Percentiles rank a stretch among this genome's conserved stretches.
These are phyloP conservation scores for Fusarium sp. DNA, from an alignment of 2,329 filamentous ascomycete genomes.

Conservation along the genomic window DNA sequence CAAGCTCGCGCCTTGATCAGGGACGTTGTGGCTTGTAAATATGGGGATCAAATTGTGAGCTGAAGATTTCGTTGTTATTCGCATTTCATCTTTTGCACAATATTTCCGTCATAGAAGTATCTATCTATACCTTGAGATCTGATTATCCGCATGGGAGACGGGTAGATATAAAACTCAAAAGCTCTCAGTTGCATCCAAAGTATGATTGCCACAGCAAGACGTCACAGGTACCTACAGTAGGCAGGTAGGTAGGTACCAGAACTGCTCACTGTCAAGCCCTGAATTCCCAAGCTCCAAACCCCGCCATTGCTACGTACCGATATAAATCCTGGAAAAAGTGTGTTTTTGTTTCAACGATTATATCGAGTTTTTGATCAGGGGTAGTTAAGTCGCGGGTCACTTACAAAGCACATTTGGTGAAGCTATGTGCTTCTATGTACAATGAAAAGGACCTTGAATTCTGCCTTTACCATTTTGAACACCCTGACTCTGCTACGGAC, in stretches of 20 bases:
- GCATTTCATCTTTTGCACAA: not conserved
- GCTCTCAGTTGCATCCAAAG: not conserved
- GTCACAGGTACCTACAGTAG: slow-evolving; percentile 15
- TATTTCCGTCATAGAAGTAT: not conserved
- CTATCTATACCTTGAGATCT: too few relatives aligned
- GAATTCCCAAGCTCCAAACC: slow-evolving; percentile 21
- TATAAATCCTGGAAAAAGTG: not conserved
- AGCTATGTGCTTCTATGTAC: too few relatives aligned
- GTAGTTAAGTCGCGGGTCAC: too few relatives aligned
- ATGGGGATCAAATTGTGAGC: not conserved
- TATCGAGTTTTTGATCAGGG: too few relatives aligned
- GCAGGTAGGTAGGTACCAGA: not conserved
- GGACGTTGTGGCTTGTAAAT: slow-evolving; percentile 22
- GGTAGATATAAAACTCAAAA: slow-evolving; percentile 7
- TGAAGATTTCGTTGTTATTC: too few relatives aligned
- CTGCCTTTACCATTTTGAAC: not conserved
- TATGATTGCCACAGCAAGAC: slow-evolving; percentile 5
- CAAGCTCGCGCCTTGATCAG: slow-evolving; percentile 18
- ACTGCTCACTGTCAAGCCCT: slow-evolving; percentile 18
- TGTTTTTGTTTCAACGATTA: too few relatives aligned
- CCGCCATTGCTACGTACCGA: not conserved
- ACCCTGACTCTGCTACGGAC: not conserved
- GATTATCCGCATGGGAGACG: not conserved
- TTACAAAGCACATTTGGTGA: too few relatives aligned
- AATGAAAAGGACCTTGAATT: too few relatives aligned